phyloP scores from a whole-genome alignment of 495 filamentous ascomycete genomes.

The Penicillium antarcticum region DNA sequence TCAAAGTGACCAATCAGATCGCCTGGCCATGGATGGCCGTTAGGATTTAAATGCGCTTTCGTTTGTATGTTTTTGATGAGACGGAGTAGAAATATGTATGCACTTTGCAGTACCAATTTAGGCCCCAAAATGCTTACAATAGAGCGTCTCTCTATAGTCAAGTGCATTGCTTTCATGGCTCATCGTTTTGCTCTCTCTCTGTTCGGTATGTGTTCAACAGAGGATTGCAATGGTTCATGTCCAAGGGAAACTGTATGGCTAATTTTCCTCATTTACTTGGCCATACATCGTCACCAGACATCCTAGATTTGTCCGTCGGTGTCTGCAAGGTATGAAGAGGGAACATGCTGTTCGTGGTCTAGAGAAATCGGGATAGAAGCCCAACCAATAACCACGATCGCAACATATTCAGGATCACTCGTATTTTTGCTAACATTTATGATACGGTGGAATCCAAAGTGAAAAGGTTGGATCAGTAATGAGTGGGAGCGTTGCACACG shows the following conservation, averaged over 20 bases:
- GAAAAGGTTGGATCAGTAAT: slow-evolving; percentile 56
- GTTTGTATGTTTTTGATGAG: too few species aligned
- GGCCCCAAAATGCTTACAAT: too few species aligned
- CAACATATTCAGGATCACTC: slow-evolving; percentile 31
- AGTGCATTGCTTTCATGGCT: too few species aligned
- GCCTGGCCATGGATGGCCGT: neutral
- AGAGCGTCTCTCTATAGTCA: too few species aligned
- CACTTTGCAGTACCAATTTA: too few species aligned
- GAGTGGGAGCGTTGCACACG: slow-evolving; percentile 50
- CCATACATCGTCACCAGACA: neutral
- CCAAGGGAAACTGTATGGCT: too few species aligned
- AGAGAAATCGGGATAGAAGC: neutral
- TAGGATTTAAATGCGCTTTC: too few species aligned
- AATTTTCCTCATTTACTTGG: too few species aligned
- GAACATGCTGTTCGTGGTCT: neutral
- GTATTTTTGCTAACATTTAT: slow-evolving; percentile 33
- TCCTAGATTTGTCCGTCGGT: neutral
- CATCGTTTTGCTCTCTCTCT: too few species aligned
- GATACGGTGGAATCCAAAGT: slow-evolving; percentile 43
- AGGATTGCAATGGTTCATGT: too few species aligned
- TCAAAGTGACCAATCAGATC: slow-evolving; percentile 32
- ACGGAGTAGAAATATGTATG: too few species aligned
- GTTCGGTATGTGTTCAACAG: too few species aligned
- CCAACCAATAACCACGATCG: neutral
- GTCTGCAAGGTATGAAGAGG: neutral